Percentiles rank a stretch among this genome's conserved stretches.
These are phyloP conservation scores for Musa acuminata DNA, from an alignment of 176 grass and related monocot species.

Conservation along the genomic window DNA sequence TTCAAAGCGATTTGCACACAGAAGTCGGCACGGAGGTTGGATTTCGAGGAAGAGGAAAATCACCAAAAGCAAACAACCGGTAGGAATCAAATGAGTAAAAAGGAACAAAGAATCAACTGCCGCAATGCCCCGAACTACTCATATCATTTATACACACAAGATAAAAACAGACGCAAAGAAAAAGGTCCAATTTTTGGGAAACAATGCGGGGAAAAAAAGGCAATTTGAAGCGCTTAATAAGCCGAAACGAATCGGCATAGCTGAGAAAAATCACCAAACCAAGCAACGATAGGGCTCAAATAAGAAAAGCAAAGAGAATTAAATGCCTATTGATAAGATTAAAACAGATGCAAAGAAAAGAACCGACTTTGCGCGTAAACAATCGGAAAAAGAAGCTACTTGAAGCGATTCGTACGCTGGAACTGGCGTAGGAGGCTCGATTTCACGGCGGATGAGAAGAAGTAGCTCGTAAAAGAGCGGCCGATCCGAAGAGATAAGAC, in stretches of 20 bases:
- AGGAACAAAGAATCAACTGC: not conserved
- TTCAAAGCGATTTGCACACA: too few relatives aligned
- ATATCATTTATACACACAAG: too few relatives aligned
- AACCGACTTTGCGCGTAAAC: not conserved
- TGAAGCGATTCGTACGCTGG: not conserved
- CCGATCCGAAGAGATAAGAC: not conserved
- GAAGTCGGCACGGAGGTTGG: too few relatives aligned
- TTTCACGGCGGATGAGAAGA: not conserved
- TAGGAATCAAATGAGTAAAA: not conserved
- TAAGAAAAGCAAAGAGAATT: not conserved
- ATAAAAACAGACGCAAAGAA: too few relatives aligned
- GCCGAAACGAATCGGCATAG: too few relatives aligned
- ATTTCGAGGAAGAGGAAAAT: too few relatives aligned
- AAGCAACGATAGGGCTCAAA: not conserved
- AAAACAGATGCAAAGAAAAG: not conserved
- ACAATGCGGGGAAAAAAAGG: too few relatives aligned
- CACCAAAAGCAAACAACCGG: too few relatives aligned
- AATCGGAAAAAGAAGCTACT: not conserved
- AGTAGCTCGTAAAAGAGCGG: not conserved
- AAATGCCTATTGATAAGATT: not conserved
- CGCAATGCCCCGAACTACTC: not conserved
- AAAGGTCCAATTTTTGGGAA: too few relatives aligned
- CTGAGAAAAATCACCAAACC: too few relatives aligned
- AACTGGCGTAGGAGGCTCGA: not conserved
- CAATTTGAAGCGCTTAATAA: too few relatives aligned